These are phyloP conservation scores for Jatropha curcas DNA, from an alignment of 345 rosid genomes.

Conservation along the genomic window DNA sequence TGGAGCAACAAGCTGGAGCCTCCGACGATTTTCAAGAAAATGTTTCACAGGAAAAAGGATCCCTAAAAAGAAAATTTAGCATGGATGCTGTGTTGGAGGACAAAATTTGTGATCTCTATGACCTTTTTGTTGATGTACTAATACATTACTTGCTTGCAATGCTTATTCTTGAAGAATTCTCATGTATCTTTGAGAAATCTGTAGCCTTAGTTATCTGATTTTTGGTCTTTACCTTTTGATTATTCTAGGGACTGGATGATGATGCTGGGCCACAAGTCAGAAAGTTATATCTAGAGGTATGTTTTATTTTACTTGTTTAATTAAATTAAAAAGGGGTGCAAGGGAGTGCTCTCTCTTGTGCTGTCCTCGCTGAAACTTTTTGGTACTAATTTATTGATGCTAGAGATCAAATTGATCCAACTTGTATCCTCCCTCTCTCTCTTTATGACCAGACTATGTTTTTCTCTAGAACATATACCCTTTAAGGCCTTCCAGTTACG, in stretches of 20 bases:
- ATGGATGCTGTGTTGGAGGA: constrained; percentile 79
- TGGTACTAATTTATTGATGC: background rate
- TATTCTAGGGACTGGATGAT: constrained; percentile 80
- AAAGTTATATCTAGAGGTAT: constrained; percentile 75
- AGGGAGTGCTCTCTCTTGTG: background rate
- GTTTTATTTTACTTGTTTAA: background rate
- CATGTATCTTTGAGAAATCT: constrained; percentile 5
- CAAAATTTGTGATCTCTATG: constrained; percentile 92
- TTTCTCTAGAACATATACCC: background rate
- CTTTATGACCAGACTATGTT: background rate
- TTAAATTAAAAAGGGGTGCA: constrained; percentile 2
- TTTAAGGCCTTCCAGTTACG: background rate
- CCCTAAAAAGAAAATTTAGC: constrained; percentile 50
- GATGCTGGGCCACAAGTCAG: constrained; percentile 81
- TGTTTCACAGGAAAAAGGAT: constrained; percentile 50
- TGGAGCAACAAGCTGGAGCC: constrained; percentile 58
- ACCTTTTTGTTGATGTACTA: constrained; percentile 79
- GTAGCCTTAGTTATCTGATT: constrained; percentile 18
- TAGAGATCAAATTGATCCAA: background rate
- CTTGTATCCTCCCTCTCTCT: background rate
- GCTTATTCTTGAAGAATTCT: constrained; percentile 7
- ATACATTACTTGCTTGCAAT: constrained; percentile 10
- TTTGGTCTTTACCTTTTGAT: constrained; percentile 17
- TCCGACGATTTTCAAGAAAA: constrained; percentile 75
- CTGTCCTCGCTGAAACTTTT: background rate